Conservation (phyloP, 2,329 filamentous ascomycete genomes). For the Sporothrix brunneoviolacea region DNA sequence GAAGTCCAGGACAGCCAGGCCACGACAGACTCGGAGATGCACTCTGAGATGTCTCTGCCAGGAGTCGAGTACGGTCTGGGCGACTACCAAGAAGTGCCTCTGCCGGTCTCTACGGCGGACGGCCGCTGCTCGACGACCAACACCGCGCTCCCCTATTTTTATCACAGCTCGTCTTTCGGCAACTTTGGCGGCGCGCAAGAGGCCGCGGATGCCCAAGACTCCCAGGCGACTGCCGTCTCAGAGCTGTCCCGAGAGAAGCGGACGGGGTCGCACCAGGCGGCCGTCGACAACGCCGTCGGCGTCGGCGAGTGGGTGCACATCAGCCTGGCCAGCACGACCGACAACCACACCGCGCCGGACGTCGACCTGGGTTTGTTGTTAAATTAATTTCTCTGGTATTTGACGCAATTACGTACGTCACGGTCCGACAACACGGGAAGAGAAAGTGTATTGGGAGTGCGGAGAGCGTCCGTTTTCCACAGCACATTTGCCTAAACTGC, state of each 20-base stretch:
- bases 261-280: slow-evolving; percentile 25
- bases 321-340: slow-evolving; percentile 32
- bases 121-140: too few relatives aligned
- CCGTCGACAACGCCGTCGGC: slow-evolving; percentile 22
- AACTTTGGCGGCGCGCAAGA: too few relatives aligned
- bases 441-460: not conserved
- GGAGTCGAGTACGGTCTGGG: too few relatives aligned
- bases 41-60: too few relatives aligned
- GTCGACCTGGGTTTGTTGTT: slow-evolving; percentile 32
- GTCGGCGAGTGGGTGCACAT: slow-evolving; percentile 21
- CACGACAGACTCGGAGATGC: not conserved
- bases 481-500: slow-evolving; percentile 1
- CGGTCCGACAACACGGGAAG: not conserved
- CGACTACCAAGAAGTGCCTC: too few relatives aligned
- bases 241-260: slow-evolving; percentile 24
- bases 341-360: slow-evolving; percentile 32
- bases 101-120: too few relatives aligned
- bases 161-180: not conserved
- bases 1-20: slow-evolving; percentile 9
- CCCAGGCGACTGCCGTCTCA: slow-evolving; percentile 28
- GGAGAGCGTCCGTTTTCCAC: not conserved
- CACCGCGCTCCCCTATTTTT: slow-evolving; percentile 11
- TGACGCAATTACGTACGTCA: too few relatives aligned
- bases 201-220: slow-evolving; percentile 19
- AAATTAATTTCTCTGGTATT: too few relatives aligned